Percentiles rank a stretch among this genome's conserved stretches.
These are phyloP conservation scores for Chaetomium olivaceum DNA, from an alignment of 2,329 filamentous ascomycete genomes.

Conservation along the genomic window DNA sequence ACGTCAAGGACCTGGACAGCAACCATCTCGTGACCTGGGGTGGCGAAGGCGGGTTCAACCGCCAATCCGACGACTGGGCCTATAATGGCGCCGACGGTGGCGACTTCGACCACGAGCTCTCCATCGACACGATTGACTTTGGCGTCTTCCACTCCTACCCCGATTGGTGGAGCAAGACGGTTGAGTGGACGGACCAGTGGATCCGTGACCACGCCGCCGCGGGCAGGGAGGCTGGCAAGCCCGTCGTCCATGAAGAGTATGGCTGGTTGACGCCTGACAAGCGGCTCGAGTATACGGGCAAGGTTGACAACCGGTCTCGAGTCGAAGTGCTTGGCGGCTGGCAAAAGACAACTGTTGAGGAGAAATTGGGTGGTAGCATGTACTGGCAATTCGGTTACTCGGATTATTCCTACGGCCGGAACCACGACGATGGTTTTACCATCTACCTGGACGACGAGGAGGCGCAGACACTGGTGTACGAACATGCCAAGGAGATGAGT, in stretches of 20 bases:
- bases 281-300: constrained; percentile 48
- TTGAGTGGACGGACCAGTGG: constrained; percentile 55
- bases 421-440: constrained; percentile 58
- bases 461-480: constrained; percentile 46
- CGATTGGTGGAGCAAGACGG: constrained; percentile 56
- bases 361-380: constrained; percentile 51
- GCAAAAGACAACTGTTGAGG: constrained; percentile 50
- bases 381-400: constrained; percentile 59
- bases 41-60: constrained; percentile 60
- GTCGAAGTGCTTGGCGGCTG: constrained; percentile 49
- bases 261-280: constrained; percentile 54
- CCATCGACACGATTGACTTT: constrained; percentile 53
- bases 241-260: constrained; percentile 58
- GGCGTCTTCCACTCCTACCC: constrained; percentile 58
- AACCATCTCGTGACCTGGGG: constrained; percentile 58
- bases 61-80: constrained; percentile 44
- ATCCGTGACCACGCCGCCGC: constrained; percentile 54
- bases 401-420: constrained; percentile 53
- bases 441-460: constrained; percentile 55
- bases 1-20: constrained; percentile 53
- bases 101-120: constrained; percentile 54
- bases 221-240: constrained; percentile 47
- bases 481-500: constrained; percentile 46
- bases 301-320: constrained; percentile 46
- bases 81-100: constrained; percentile 53